Conservation (phyloP, 257 asterid genomes). For the Nicotiana knightiana region DNA sequence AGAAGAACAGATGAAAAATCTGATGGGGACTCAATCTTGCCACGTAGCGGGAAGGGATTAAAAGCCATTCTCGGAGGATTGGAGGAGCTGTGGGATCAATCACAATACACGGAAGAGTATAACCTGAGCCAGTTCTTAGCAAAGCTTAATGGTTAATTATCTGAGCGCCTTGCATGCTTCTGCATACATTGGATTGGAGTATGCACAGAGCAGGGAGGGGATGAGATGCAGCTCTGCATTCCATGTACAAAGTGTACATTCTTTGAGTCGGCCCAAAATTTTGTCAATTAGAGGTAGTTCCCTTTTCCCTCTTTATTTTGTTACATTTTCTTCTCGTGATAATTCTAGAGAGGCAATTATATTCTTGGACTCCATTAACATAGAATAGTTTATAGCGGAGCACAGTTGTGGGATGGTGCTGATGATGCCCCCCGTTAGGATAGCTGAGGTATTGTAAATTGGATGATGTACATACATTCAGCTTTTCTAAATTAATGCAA, state of each 20-base stretch:
- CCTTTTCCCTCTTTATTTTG: neutral
- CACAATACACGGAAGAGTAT: constrained; percentile 96
- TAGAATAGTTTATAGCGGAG: constrained; percentile 6
- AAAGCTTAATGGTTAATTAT: constrained; percentile 64
- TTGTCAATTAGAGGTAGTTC: constrained; percentile 9
- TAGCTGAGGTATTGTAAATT: constrained; percentile 35
- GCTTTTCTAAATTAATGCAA: neutral
- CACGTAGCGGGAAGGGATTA: constrained; percentile 68
- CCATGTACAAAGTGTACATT: constrained; percentile 51
- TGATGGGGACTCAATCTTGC: constrained; percentile 46
- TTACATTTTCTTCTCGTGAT: neutral
- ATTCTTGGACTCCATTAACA: constrained; percentile 10
- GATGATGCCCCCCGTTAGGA: constrained; percentile 11
- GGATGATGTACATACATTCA: constrained; percentile 57
- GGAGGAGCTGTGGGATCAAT: constrained; percentile 99
- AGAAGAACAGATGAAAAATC: constrained; percentile 30
- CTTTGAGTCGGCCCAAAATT: constrained; percentile 34
- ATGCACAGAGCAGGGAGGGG: constrained; percentile 6
- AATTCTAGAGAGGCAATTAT: constrained; percentile 2
- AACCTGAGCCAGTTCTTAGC: constrained; percentile 75
- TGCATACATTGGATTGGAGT: constrained; percentile 20
- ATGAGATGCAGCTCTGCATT: constrained; percentile 4
- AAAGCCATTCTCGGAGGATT: constrained; percentile 89
- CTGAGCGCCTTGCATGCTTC: neutral
- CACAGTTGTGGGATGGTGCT: neutral